These are phyloP conservation scores for Colletotrichum acutatum DNA, from an alignment of 2,329 filamentous ascomycete species.

Conservation along the genomic window DNA sequence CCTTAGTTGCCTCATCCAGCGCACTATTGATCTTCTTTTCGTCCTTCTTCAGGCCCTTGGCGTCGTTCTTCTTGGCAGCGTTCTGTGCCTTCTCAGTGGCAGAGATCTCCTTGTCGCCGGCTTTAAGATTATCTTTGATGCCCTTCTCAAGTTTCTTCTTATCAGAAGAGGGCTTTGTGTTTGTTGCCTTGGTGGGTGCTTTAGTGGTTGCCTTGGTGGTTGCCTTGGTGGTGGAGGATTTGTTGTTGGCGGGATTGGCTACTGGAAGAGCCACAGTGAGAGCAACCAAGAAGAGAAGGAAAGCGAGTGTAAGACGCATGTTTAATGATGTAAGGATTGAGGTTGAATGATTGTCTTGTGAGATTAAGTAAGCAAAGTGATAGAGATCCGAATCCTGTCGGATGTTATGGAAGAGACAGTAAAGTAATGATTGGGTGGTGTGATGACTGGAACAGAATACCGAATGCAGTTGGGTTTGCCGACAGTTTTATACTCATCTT, in stretches of 20 bases:
- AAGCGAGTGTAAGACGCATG: conserved; percentile 21
- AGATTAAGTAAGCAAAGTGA: not conserved
- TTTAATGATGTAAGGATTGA: not conserved
- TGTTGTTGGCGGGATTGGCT: not conserved
- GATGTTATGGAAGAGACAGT: not conserved
- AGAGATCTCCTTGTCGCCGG: conserved; percentile 19
- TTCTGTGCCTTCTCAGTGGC: conserved; percentile 10
- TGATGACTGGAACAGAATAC: not conserved
- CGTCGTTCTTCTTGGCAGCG: conserved; percentile 2
- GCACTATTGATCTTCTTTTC: conserved; percentile 17
- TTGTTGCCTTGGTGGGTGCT: not conserved
- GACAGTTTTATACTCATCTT: not conserved
- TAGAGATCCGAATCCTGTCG: conserved; percentile 16
- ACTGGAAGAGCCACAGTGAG: conserved; percentile 6
- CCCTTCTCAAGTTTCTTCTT: conserved; percentile 26
- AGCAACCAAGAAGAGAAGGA: conserved; percentile 4
- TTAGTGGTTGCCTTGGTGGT: not conserved
- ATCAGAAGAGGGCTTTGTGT: conserved; percentile 1
- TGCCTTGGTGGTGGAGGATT: not conserved
- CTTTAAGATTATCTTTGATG: conserved; percentile 26
- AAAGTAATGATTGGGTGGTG: too few relatives aligned
- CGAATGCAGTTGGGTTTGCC: too few relatives aligned
- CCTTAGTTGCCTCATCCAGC: conserved; percentile 15
- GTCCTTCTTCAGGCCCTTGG: conserved; percentile 20
- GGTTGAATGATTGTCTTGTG: not conserved